Base-by-base conservation (phyloP, 179 eudicot genomes). In the Silene coronaria region DNA sequence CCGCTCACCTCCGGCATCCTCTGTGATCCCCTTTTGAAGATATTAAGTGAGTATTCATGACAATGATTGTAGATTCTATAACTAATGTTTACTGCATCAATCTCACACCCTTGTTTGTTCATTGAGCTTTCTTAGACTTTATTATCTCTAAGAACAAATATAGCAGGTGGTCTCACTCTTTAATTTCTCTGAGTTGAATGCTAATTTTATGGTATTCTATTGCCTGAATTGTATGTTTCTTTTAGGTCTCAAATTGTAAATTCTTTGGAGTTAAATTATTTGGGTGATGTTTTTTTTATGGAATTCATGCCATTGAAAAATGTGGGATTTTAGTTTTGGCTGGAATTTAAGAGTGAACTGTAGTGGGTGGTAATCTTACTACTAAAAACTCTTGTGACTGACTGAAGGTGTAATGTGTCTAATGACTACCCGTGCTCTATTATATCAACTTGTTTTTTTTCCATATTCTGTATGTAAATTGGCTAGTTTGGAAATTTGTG, bases 1-100 rank as follows among this genome's bases (percentile, higher is more conserved):
- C 76, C 76, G 12, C 71, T 27, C 21, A 73, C 64, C 70, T 66
- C 48, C 78, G 59, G 67, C 60, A 51, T 75, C 60, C 57, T 34
- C 57, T 75, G 19, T 57, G 61, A 4, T 45, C 60, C 72, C 70
- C 66, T 76, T 62, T 34, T 75, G 71, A 75, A 84, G 63, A 76
- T 66, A 51, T 68, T 82, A 58, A 82, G 62, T 59, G 87, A 85
- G 74, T 73, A 79, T 73, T 51, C 79, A 9, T 66, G 73, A 30
- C 77, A 80, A n/a, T 78, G 75, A 67, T 80, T 81, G 80, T 76
- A 69, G 80, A 96, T 88, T 68, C 85, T 83, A 88, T 89, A 90
- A 82, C 86, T 96, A 79, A 96, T 86, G 74, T 97, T 93, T 42
- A 90, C 77, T 71, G 97, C 99, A 83, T 96, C 92, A 77, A 96